Percentiles rank a stretch among this genome's conserved stretches.
phyloP scores from a whole-genome alignment of 805 yeast species.

The Candida andamanensis region DNA sequence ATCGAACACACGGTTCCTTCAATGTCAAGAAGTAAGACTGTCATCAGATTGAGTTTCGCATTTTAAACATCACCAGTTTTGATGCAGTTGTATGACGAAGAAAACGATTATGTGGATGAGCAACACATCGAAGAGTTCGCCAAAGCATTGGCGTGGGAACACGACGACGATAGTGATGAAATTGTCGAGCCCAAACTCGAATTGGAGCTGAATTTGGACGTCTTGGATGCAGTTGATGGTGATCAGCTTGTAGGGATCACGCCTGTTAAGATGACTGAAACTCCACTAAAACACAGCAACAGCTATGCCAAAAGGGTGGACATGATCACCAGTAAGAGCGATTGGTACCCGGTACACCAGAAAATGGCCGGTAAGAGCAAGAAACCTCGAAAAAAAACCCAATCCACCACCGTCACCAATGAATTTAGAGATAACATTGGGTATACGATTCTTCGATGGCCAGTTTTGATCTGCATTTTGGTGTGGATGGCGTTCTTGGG shows the following conservation, averaged over 20 bases:
- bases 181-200: neutral
- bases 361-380: conserved; percentile 2
- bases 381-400: conserved; percentile 24
- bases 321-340: conserved; percentile 21
- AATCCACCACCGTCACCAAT: conserved; percentile 15
- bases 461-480: conserved; percentile 48
- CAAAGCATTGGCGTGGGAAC: conserved; percentile 35
- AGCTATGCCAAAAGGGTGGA: too few species aligned
- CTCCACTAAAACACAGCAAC: too few species aligned
- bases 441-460: conserved; percentile 55
- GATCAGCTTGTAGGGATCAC: conserved; percentile 1
- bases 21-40: conserved; percentile 49
- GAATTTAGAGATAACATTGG: conserved; percentile 34
- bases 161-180: conserved; percentile 16
- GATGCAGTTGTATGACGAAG: conserved; percentile 7
- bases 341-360: conserved; percentile 21
- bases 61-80: too few species aligned
- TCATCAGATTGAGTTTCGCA: conserved; percentile 1
- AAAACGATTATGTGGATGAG: conserved; percentile 25
- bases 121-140: conserved; percentile 37
- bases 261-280: conserved; percentile 4
- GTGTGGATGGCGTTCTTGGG: conserved; percentile 52
- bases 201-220: neutral
- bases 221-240: conserved; percentile 2
- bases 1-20: conserved; percentile 95